Evolutionary conservation across 441 rosid species (phyloP).

Genomic region (Bruguiera hainesii): DNA sequence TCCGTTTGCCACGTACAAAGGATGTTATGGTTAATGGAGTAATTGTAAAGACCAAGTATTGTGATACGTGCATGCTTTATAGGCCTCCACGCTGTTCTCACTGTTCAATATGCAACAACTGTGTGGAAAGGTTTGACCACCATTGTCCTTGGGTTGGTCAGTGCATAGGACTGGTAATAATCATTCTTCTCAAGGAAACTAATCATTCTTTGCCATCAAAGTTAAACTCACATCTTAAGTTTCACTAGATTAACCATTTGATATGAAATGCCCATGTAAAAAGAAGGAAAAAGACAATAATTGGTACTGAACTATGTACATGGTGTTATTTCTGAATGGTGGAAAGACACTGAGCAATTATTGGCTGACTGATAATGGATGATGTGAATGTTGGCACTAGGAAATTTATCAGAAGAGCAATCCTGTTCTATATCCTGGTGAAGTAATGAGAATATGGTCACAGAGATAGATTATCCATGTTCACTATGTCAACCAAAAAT

Average conservation of each 20-base stretch:
- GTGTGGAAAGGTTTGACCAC: conserved; percentile 89
- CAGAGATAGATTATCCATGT: no score
- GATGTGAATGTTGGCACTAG: background rate
- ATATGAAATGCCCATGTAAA: no score
- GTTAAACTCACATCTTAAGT: no score
- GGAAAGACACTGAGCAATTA: background rate
- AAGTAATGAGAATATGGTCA: no score
- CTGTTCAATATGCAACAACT: conserved; percentile 92
- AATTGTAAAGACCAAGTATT: conserved; percentile 74
- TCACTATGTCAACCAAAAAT: no score
- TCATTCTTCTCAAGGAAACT: conserved; percentile 7
- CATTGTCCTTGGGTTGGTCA: conserved; percentile 99
- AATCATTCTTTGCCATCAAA: no score
- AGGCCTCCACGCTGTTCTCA: conserved; percentile 96
- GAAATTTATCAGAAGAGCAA: background rate
- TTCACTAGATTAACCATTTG: no score
- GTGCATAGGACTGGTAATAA: conserved; percentile 86
- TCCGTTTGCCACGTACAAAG: conserved; percentile 68
- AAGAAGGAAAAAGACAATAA: no score
- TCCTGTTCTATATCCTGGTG: background rate
- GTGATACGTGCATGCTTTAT: conserved; percentile 93
- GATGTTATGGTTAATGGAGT: conserved; percentile 82
- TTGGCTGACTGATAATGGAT: background rate
- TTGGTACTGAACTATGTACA: no score
- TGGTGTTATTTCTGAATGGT: no score